Percentiles rank a stretch among this genome's conserved stretches.
Evolutionary conservation across 495 filamentous ascomycete genomes (phyloP).

Genomic region (Hypoxylon subgilvum): DNA sequence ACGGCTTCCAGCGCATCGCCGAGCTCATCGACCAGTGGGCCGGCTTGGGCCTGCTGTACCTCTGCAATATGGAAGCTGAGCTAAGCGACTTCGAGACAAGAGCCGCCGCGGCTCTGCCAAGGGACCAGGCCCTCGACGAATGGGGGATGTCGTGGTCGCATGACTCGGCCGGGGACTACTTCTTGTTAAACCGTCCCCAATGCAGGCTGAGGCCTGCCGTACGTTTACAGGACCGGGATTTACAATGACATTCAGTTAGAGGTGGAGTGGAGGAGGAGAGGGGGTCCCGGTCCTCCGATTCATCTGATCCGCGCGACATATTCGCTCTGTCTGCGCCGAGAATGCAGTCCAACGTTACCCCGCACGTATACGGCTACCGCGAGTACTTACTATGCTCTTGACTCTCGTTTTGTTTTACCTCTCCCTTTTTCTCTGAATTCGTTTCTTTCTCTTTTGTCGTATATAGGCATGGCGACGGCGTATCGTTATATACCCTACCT

Average conservation of each 20-base stretch:
- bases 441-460: slow-evolving; percentile 26
- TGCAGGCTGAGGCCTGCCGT: slow-evolving; percentile 30
- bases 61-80: slow-evolving; percentile 61
- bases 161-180: slow-evolving; percentile 22
- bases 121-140: slow-evolving; percentile 17
- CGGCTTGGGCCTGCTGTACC: slow-evolving; percentile 53
- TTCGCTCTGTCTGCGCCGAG: slow-evolving; percentile 22
- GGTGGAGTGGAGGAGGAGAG: background rate
- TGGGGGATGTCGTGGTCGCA: slow-evolving; percentile 27
- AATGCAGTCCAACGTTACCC: slow-evolving; percentile 34
- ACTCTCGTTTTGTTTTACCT: too few relatives aligned
- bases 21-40: slow-evolving; percentile 60
- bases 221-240: slow-evolving; percentile 30
- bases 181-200: slow-evolving; percentile 27
- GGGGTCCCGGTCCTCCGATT: slow-evolving; percentile 7
- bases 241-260: slow-evolving; percentile 12
- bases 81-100: slow-evolving; percentile 51
- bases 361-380: slow-evolving; percentile 36
- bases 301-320: slow-evolving; percentile 14
- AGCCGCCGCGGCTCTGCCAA: slow-evolving; percentile 11
- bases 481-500: slow-evolving; percentile 36
- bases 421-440: slow-evolving; percentile 7
- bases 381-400: too few relatives aligned
- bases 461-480: slow-evolving; percentile 39
- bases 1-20: slow-evolving; percentile 58